Base-by-base conservation (phyloP, 202 grass and related monocot species). In the Hordeum pubiflorum region DNA sequence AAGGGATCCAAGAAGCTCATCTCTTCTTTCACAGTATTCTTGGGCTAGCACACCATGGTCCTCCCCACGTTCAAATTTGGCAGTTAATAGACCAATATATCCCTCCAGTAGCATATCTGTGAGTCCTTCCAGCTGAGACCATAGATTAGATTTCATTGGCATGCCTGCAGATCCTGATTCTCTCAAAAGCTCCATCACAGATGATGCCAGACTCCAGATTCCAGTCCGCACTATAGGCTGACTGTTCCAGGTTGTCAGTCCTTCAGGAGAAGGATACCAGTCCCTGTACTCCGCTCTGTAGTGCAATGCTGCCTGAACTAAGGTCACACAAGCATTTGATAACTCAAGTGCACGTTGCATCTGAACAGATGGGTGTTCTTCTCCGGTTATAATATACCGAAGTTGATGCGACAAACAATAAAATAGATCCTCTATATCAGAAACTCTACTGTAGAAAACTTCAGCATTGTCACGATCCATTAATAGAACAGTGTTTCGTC, bases 381-480 rank as follows among this genome's bases (percentile, higher is more conserved):
- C 92, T 84, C 84, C 79, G 56, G 68, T 89, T 76, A 93, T 89
- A 63, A 98, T 83, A 68, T 93, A 87, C n/a, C 86, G 87, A 88
- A 95, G 88, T 71, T 95, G 84, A 81, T 90, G 90, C 74, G 90
- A 87, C 75, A 95, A 88, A 46, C 92, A 98, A 85, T 90, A 88
- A 84, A 98, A 95, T 21, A 98, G 43, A 72, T 95, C 90, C 24
- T 95, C 96, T 89, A 95, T 86, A 41, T 95, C 92, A 85, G 92
- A 93, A 82, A 98, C 27, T 87, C 89, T 98, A 87, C 88, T 95
- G 71, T 98, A 98, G 85, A 98, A 98, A 71, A 98, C 96, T 93
- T 98, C 96, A 54, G 89, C 86, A 88, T 98, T 98, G 84, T 98
- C 96, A 65, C 96, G 92, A 58, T 98, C 96, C 96, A 98, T 95